Percentiles rank a stretch among this genome's conserved stretches.
Conservation (phyloP, 2,329 filamentous ascomycete genomes). For the Ceratocystis variospora region DNA sequence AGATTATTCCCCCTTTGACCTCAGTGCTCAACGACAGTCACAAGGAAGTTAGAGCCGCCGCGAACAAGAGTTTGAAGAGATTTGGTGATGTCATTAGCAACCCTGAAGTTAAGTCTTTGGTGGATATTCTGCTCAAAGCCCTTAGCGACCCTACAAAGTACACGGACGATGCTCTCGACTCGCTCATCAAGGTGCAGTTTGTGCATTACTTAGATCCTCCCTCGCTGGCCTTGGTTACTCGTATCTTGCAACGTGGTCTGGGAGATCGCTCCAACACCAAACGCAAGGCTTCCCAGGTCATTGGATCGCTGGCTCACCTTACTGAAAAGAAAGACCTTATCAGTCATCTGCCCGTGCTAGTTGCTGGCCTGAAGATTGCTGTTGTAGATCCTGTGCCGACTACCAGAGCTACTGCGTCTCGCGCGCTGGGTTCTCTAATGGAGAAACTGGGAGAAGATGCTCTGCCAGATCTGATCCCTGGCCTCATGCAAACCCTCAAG, state of each 20-base stretch:
- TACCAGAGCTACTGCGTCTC: conserved; percentile 88
- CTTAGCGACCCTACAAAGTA: conserved; percentile 95
- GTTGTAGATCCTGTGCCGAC: conserved; percentile 93
- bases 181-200: conserved; percentile 95
- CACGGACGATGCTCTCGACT: conserved; percentile 85
- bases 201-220: conserved; percentile 97
- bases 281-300: conserved; percentile 91
- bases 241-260: conserved; percentile 85
- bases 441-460: conserved; percentile 97
- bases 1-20: conserved; percentile 92
- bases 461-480: conserved; percentile 89
- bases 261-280: conserved; percentile 88
- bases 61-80: conserved; percentile 90
- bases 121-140: conserved; percentile 84
- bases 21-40: conserved; percentile 93
- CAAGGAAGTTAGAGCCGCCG: conserved; percentile 84
- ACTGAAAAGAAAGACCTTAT: conserved; percentile 92
- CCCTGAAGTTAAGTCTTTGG: conserved; percentile 86
- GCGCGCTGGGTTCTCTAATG: conserved; percentile 87
- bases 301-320: conserved; percentile 90
- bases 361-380: conserved; percentile 76
- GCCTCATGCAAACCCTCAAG: conserved; percentile 93
- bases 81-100: conserved; percentile 98
- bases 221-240: conserved; percentile 83
- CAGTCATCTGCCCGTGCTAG: conserved; percentile 78